Evolutionary conservation across 2,329 filamentous ascomycete genomes (phyloP).

Genomic region (Metarhizium brunneum): DNA sequence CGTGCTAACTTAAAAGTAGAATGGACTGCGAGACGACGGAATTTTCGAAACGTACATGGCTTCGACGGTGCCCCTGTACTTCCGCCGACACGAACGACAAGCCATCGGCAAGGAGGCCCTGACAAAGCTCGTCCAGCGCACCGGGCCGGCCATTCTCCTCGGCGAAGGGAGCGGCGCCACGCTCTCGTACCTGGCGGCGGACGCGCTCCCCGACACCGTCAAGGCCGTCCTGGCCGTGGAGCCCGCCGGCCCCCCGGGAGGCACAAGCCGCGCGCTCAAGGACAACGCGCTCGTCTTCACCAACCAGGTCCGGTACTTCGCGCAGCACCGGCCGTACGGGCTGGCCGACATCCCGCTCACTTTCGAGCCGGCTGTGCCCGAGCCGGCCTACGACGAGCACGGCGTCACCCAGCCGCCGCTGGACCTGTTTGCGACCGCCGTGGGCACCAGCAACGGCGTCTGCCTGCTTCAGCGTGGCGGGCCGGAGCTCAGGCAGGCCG

Average conservation of each 20-base stretch:
- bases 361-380: slow-evolving; percentile 26
- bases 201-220: slow-evolving; percentile 37
- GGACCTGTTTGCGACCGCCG: not conserved
- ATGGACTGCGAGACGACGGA: slow-evolving; percentile 25
- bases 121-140: slow-evolving; percentile 30
- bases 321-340: slow-evolving; percentile 25
- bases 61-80: slow-evolving; percentile 27
- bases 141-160: slow-evolving; percentile 32
- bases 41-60: slow-evolving; percentile 38
- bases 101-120: slow-evolving; percentile 25
- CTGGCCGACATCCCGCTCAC: slow-evolving; percentile 31
- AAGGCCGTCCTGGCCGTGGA: slow-evolving; percentile 41
- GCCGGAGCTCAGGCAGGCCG: not conserved
- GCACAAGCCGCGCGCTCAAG: slow-evolving; percentile 7
- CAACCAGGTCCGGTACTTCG: slow-evolving; percentile 15
- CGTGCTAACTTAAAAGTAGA: no score
- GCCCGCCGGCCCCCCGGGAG: slow-evolving; percentile 43
- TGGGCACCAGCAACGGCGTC: not conserved
- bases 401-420: not conserved
- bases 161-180: slow-evolving; percentile 40
- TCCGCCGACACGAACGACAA: slow-evolving; percentile 22
- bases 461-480: slow-evolving; percentile 10
- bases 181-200: slow-evolving; percentile 37
- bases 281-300: not conserved
- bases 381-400: no score